Evolutionary conservation across 2,329 filamentous ascomycete genomes (phyloP).

Genomic region (Peltaster fructicola): DNA sequence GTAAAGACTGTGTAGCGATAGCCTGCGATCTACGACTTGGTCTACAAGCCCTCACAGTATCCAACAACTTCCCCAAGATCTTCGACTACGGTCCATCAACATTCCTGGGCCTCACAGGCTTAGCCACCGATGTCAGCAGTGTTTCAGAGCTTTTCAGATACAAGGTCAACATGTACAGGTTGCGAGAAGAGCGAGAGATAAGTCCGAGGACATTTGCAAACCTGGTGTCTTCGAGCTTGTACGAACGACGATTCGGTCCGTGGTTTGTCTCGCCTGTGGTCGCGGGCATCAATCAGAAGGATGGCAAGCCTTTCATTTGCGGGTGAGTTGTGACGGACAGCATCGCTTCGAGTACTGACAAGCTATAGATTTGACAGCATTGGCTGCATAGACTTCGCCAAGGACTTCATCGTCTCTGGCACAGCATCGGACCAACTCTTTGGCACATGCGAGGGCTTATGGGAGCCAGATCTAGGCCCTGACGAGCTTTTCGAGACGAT

Average conservation of each 20-base stretch:
- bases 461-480: conserved; percentile 89
- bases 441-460: conserved; percentile 93
- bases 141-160: conserved; percentile 96
- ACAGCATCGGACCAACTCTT: conserved; percentile 96
- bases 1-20: conserved; percentile 98
- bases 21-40: conserved; percentile 97
- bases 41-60: conserved; percentile 88
- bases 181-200: conserved; percentile 95
- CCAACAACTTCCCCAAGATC: conserved; percentile 99
- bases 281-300: conserved; percentile 86
- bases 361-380: conserved; percentile 69
- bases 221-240: conserved; percentile 75
- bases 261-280: conserved; percentile 94
- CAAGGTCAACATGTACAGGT: conserved; percentile 99
- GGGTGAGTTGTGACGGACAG: conserved; percentile 30
- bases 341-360: neutral
- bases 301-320: conserved; percentile 90
- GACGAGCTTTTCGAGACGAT: conserved; percentile 98
- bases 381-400: conserved; percentile 97
- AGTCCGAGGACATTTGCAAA: conserved; percentile 90
- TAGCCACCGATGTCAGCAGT: conserved; percentile 88
- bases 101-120: conserved; percentile 87
- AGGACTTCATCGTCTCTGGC: conserved; percentile 96
- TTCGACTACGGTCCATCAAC: conserved; percentile 85
- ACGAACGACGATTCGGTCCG: conserved; percentile 89